Base-by-base conservation (phyloP, 2,329 filamentous ascomycete species). In the Fusarium gaditjirri region DNA sequence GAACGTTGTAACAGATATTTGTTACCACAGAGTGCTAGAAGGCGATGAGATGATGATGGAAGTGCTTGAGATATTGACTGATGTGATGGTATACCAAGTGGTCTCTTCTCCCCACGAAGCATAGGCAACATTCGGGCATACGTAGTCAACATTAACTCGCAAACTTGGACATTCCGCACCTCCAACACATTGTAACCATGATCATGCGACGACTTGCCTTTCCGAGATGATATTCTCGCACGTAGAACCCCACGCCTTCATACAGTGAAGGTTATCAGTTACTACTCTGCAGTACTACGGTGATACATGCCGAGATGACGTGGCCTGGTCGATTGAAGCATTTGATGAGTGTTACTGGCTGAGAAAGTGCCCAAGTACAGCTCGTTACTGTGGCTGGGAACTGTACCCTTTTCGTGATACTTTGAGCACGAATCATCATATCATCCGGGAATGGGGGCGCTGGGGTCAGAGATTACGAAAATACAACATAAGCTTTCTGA, bases 231-330 rank as follows among this genome's bases (percentile, higher is more conserved):
- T 27, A 14, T n/a, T 17, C 25, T 16, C 5, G 12, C 23, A n/a
- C 6, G 19, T 44, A 27, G 9, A 25, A 27, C 5, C 23, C 13
- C 33, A 38, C 33, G 19, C 23, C 13, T 17, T n/a, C 9, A 16
- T 21, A 27, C 23, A 38, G 11, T 25, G 11, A 12, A 7, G 16
- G 12, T 3, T 33, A 49, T 33, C 13, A 38, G 10, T 12, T 25
- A 7, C 3, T 25, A 7, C 3, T 27, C 33, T 57, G 54, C 23
- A 23, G 27, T 57, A n/a, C 39, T 13, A 49, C 31, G 2, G 8
- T 23, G 4, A n/a, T 49, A 36, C 23, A 27, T 47, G 41, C 13
- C 19, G 41, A 49, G 41, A 49, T 57, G 54, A 57, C 54, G 54
- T 57, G 54, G 31, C 41, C 33, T 19, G 23, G 8, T 17, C 27